phyloP scores from a whole-genome alignment of 257 asterid species.

The Fraxinus americana region DNA sequence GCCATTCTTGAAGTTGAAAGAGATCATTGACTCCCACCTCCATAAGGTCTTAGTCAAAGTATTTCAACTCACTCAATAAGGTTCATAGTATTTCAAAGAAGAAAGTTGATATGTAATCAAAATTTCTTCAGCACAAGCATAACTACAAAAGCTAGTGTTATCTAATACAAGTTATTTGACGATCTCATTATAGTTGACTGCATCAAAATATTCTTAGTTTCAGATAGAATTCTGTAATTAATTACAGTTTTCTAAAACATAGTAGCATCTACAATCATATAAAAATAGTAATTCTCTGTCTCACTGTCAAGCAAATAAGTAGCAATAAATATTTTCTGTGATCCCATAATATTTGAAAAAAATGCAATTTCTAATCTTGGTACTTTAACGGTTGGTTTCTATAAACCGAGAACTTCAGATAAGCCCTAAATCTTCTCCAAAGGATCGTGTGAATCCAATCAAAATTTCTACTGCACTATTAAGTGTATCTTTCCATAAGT shows the following conservation, averaged over 20 bases:
- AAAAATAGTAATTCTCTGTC: neutral
- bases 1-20: neutral
- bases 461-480: neutral
- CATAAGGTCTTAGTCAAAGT: slow-evolving; percentile 2
- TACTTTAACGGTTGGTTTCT: slow-evolving; percentile 5
- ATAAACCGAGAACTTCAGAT: neutral
- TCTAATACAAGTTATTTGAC: slow-evolving; percentile 1
- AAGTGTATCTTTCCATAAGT: neutral
- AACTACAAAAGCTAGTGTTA: slow-evolving; percentile 1
- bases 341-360: neutral
- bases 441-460: neutral
- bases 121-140: slow-evolving; percentile 11
- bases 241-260: neutral
- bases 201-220: neutral
- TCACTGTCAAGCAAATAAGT: neutral
- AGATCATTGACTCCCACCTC: neutral
- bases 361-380: neutral
- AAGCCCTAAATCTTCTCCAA: slow-evolving; percentile 10
- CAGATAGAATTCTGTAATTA: slow-evolving; percentile 3
- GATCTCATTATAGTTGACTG: slow-evolving; percentile 1
- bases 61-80: neutral
- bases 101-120: neutral
- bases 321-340: neutral
- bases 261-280: neutral
- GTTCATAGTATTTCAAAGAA: slow-evolving; percentile 1